Evolutionary conservation across 2,329 filamentous ascomycete genomes (phyloP), one percentile per base, ranked within the genome.

Genomic region (Shiraia sp.): DNA sequence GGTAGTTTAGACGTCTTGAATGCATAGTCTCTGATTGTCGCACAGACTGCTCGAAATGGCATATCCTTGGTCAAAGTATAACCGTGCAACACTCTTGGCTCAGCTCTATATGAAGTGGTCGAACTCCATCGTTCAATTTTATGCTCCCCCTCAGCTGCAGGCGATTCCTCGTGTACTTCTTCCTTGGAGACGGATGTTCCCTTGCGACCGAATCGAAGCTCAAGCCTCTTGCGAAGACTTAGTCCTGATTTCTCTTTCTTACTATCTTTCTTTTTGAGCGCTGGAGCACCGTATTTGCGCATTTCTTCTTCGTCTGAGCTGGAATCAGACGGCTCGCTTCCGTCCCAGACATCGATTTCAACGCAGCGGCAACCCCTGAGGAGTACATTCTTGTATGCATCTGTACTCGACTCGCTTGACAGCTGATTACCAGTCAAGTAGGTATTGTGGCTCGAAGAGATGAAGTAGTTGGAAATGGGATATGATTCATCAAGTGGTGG

Each of bases 291-390:
- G 12, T 55, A 43, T 15, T 53, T 55, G 14, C 51, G 48, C 16
- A 48, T 50, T n/a, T 53, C 47, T 39, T 66, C 65, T 32, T 64
- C 60, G 19, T 69, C 66, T 3, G 66, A 70, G 39, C 69, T 71
- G 2, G 69, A 71, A 42, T 60, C 65, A 24, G 67, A 72, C 7
- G 72, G 71, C 14, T 67, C 61, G 30, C 79, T 76, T 10, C 90
- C 88, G 67, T 96, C 88, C 88, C 91, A 96, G 3, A 96, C 90
- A 62, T 96, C 92, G 40, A 96, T 93, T 67, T 96, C 91, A 32
- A 96, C 90, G 61, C 90, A 96, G 47, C 91, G 83, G 61, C 91
- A 95, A 33, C 88, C 88, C 36, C 83, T 79, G 25, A 81, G 75
- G 10, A 96, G 81, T 10, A 87, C 88, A 62, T 84, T 82, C 55